Conservation (phyloP, 139 green algal species). For the Asterochloris sp. region DNA sequence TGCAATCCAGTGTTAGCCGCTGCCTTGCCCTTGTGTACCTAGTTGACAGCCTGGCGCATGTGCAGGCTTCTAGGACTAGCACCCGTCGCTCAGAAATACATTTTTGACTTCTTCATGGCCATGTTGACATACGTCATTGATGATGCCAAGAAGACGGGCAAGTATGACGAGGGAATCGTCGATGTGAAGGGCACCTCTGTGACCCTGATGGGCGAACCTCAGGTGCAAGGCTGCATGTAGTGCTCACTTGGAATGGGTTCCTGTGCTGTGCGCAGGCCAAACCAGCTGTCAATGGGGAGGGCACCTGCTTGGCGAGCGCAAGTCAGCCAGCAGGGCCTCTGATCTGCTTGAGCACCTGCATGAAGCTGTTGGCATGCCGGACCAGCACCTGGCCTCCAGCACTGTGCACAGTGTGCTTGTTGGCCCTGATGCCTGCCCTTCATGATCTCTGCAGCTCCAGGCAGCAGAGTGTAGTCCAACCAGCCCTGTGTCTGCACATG, state of each 20-base stretch:
- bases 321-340: neutral
- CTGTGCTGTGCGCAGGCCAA: neutral
- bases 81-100: constrained; percentile 35
- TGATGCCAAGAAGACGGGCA: constrained; percentile 37
- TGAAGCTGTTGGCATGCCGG: neutral
- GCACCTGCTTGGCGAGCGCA: no score
- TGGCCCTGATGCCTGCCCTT: no score
- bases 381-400: neutral
- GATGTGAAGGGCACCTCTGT: constrained; percentile 39
- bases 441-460: no score
- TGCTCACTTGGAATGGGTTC: neutral
- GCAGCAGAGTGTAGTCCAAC: no score
- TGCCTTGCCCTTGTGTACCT: no score
- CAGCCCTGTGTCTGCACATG: no score
- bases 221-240: neutral
- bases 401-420: neutral
- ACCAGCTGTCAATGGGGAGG: no score
- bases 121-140: constrained; percentile 43
- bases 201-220: constrained; percentile 11
- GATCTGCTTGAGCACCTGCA: neutral
- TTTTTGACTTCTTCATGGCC: constrained; percentile 63
- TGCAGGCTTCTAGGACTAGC: constrained; percentile 52
- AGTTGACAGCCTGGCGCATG: no score
- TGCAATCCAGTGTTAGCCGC: no score
- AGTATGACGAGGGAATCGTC: constrained; percentile 61